These are phyloP conservation scores for Chloranthus sessilifolius DNA, from an alignment of 164 flowering plant species.

Conservation along the genomic window DNA sequence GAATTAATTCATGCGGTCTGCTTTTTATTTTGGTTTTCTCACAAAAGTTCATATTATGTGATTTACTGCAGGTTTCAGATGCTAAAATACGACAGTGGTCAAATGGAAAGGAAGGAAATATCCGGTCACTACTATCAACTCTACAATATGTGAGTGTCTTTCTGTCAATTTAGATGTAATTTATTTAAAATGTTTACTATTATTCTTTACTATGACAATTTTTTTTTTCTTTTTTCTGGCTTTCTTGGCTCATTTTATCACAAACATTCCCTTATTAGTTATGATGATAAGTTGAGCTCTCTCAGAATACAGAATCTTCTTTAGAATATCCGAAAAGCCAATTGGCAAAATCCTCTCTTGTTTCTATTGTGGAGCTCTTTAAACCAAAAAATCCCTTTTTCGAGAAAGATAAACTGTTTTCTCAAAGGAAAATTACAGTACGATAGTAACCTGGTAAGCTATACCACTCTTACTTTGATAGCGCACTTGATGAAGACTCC, in stretches of 20 bases:
- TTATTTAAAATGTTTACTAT: not conserved
- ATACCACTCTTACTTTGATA: too few species aligned
- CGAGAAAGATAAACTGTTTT: too few species aligned
- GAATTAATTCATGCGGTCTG: not conserved
- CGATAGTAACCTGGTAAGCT: too few species aligned
- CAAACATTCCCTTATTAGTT: too few species aligned
- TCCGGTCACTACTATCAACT: constrained; percentile 82
- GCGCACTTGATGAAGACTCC: too few species aligned
- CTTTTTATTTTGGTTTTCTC: not conserved
- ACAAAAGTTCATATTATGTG: not conserved
- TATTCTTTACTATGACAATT: not conserved
- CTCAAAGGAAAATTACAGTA: too few species aligned
- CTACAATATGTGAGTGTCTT: constrained; percentile 65
- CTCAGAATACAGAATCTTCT: too few species aligned
- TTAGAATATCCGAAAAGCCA: too few species aligned
- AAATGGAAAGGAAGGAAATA: constrained; percentile 75
- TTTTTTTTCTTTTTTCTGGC: not conserved
- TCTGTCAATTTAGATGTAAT: not conserved
- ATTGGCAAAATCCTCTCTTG: too few species aligned
- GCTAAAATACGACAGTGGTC: constrained; percentile 70
- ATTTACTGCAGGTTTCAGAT: constrained; percentile 53
- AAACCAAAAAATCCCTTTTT: too few species aligned
- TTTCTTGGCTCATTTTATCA: not conserved
- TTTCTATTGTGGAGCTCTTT: too few species aligned
- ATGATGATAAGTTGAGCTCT: too few species aligned